Conservation (phyloP, 176 grass and related monocot species). For the Oryza brachyantha region DNA sequence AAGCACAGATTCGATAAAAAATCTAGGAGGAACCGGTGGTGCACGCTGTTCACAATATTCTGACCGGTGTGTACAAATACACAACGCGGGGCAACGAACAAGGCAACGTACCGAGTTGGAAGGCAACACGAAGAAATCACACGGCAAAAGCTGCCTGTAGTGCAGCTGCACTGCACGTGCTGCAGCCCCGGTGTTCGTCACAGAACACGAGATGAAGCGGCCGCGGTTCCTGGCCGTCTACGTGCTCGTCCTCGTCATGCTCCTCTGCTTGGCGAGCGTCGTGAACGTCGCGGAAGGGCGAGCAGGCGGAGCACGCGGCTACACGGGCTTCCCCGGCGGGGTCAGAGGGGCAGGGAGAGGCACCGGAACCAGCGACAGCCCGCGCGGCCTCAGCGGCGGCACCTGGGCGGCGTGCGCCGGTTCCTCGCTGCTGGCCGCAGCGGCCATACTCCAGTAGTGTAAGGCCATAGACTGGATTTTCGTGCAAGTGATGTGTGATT, state of each 20-base stretch:
- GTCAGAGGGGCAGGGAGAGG: neutral
- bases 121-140: neutral
- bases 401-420: conserved; percentile 36
- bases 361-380: neutral
- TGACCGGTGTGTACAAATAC: neutral
- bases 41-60: too few species aligned
- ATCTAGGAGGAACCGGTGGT: too few species aligned
- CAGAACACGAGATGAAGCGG: neutral
- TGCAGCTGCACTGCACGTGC: too few species aligned
- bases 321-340: conserved; percentile 4
- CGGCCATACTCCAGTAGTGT: conserved; percentile 15
- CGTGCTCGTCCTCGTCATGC: conserved; percentile 2
- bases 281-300: conserved; percentile 16
- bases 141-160: neutral
- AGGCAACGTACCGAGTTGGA: too few species aligned
- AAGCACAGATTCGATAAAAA: too few species aligned
- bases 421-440: conserved; percentile 18
- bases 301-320: neutral
- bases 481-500: too few species aligned
- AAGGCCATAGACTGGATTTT: too few species aligned
- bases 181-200: neutral
- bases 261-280: conserved; percentile 11
- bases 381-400: conserved; percentile 22
- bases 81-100: too few species aligned
- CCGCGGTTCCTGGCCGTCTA: neutral